phyloP scores from a whole-genome alignment of 2,329 filamentous ascomycete species.

The Polychaeton citri region DNA sequence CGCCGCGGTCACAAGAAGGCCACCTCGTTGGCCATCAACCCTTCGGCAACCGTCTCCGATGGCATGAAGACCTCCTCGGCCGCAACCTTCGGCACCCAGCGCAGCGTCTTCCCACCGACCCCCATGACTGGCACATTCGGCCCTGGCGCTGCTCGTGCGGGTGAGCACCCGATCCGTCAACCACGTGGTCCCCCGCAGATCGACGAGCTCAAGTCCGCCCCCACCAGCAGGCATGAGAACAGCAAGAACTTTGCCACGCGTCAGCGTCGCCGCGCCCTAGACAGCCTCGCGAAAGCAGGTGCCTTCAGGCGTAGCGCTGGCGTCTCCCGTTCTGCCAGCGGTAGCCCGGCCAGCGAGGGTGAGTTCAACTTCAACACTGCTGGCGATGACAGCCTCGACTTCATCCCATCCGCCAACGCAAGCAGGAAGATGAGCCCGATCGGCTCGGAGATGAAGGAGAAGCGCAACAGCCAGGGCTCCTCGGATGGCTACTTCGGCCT shows the following conservation, averaged over 20 bases:
- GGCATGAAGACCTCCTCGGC: slow-evolving; percentile 59
- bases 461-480: slow-evolving; percentile 22
- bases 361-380: slow-evolving; percentile 46
- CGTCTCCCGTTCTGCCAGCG: slow-evolving; percentile 51
- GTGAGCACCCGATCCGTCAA: slow-evolving; percentile 87
- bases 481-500: slow-evolving; percentile 23
- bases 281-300: slow-evolving; percentile 82
- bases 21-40: slow-evolving; percentile 49
- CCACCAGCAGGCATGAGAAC: slow-evolving; percentile 83
- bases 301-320: slow-evolving; percentile 56
- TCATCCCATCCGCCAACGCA: not conserved
- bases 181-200: slow-evolving; percentile 82
- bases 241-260: slow-evolving; percentile 95
- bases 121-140: slow-evolving; percentile 78
- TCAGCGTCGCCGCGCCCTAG: slow-evolving; percentile 79
- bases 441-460: slow-evolving; percentile 24
- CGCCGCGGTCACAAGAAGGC: slow-evolving; percentile 87
- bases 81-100: slow-evolving; percentile 32
- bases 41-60: slow-evolving; percentile 42
- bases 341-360: slow-evolving; percentile 69
- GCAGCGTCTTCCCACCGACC: slow-evolving; percentile 53
- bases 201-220: slow-evolving; percentile 80
- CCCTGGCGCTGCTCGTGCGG: slow-evolving; percentile 81
- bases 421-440: slow-evolving; percentile 24
- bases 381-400: slow-evolving; percentile 9